Evolutionary conservation across 164 flowering plant species (phyloP).

Genomic region (Nymphaea thermarum): DNA sequence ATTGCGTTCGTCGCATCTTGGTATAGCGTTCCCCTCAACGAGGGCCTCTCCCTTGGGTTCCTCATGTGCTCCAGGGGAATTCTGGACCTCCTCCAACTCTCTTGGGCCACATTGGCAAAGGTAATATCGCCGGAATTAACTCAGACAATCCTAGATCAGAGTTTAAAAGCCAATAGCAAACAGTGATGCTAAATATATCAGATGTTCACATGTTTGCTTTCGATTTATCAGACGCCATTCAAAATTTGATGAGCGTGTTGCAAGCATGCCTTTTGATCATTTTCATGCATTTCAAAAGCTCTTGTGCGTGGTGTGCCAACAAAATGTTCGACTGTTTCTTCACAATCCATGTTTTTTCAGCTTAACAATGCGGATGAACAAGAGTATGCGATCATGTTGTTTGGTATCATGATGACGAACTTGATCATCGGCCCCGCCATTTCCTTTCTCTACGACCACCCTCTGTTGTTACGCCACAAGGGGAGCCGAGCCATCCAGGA

Average conservation of each 20-base stretch:
- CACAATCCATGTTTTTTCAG: conserved; percentile 12
- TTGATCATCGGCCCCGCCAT: conserved; percentile 36
- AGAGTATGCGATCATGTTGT: conserved; percentile 32
- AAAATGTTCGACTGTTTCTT: not conserved
- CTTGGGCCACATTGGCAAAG: conserved; percentile 40
- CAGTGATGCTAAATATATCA: too few species aligned
- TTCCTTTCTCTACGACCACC: conserved; percentile 43
- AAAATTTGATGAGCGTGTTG: too few species aligned
- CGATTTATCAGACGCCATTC: too few species aligned
- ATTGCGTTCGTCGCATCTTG: conserved; percentile 18
- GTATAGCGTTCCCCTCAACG: conserved; percentile 27
- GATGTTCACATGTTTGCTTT: too few species aligned
- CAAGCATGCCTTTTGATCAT: too few species aligned
- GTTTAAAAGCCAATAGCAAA: too few species aligned
- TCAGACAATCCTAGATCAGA: too few species aligned
- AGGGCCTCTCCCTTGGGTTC: conserved; percentile 36
- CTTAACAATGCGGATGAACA: conserved; percentile 16
- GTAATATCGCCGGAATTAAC: conserved; percentile 9
- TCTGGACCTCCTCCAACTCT: conserved; percentile 35
- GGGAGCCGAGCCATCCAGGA: conserved; percentile 58
- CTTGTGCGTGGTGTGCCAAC: too few species aligned
- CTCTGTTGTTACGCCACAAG: conserved; percentile 32
- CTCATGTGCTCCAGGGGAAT: conserved; percentile 52
- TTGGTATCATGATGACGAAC: conserved; percentile 17
- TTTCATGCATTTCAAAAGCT: too few species aligned